Conservation (phyloP, 2,329 filamentous ascomycete species). For the Botrytis galanthina region DNA sequence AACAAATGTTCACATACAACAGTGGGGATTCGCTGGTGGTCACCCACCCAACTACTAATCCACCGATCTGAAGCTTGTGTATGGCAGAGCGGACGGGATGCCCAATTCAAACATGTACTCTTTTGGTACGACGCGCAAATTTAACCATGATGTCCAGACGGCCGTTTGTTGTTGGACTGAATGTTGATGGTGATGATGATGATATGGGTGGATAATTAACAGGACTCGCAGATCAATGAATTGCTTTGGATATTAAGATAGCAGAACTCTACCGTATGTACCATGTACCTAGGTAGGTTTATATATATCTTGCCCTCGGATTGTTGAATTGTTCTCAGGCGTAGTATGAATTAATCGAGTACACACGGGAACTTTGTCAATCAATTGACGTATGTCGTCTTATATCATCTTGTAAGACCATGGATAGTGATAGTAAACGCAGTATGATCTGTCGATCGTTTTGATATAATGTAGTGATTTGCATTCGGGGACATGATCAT, state of each 20-base stretch:
- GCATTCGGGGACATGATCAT: neutral
- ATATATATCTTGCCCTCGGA: neutral
- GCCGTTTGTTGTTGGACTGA: neutral
- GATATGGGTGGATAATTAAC: neutral
- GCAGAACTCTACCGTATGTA: neutral
- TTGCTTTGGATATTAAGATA: neutral
- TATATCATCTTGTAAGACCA: neutral
- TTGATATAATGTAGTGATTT: neutral
- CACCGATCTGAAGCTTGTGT: conserved; percentile 17
- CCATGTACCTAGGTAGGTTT: neutral
- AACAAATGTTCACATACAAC: neutral
- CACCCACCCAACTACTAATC: conserved; percentile 17
- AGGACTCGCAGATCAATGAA: neutral
- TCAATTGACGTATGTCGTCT: neutral
- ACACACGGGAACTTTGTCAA: no score
- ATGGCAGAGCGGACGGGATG: conserved; percentile 17
- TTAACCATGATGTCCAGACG: neutral
- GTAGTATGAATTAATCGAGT: neutral
- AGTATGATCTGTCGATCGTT: neutral
- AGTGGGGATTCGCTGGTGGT: conserved; percentile 17
- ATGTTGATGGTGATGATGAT: no score
- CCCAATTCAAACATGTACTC: neutral
- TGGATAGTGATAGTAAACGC: neutral
- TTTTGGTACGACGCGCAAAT: neutral
- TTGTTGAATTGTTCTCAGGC: neutral